A percentile compares a stretch with the other conserved stretches of the same genome.
phyloP scores from a whole-genome alignment of 176 grass and related monocot genomes.

The Lolium perenne region DNA sequence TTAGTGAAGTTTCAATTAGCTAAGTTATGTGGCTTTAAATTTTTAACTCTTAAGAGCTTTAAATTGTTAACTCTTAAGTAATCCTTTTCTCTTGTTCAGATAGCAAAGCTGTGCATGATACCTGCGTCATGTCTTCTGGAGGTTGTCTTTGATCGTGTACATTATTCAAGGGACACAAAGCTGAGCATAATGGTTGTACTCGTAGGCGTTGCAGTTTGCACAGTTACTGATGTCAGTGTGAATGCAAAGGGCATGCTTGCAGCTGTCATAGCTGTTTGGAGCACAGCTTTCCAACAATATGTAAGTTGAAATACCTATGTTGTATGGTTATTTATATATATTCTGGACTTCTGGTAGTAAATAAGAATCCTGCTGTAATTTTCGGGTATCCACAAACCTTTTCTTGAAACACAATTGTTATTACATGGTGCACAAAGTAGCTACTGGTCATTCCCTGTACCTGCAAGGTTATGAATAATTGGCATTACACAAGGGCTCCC shows the following conservation, averaged over 20 bases:
- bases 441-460: neutral
- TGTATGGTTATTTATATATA: slow-evolving; percentile 3
- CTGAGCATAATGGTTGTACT: slow-evolving; percentile 93
- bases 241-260: slow-evolving; percentile 85
- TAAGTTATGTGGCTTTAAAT: slow-evolving; percentile 20
- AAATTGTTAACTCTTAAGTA: slow-evolving; percentile 12
- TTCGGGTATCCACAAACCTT: neutral
- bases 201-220: slow-evolving; percentile 81
- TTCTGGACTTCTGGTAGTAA: neutral
- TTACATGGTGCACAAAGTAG: neutral
- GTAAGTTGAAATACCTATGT: slow-evolving; percentile 54
- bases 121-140: slow-evolving; percentile 98
- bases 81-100: slow-evolving; percentile 52
- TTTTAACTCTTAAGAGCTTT: neutral
- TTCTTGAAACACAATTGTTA: neutral
- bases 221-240: slow-evolving; percentile 91
- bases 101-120: slow-evolving; percentile 97
- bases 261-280: slow-evolving; percentile 89
- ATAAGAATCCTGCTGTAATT: neutral
- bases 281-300: slow-evolving; percentile 94
- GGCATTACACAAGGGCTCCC: neutral
- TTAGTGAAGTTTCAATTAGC: slow-evolving; percentile 33
- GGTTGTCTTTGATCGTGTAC: slow-evolving; percentile 87
- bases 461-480: neutral
- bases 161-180: slow-evolving; percentile 81